Base-by-base conservation (phyloP, 1,284 basidiomycete species). In the Ceratobasidium sp. region DNA sequence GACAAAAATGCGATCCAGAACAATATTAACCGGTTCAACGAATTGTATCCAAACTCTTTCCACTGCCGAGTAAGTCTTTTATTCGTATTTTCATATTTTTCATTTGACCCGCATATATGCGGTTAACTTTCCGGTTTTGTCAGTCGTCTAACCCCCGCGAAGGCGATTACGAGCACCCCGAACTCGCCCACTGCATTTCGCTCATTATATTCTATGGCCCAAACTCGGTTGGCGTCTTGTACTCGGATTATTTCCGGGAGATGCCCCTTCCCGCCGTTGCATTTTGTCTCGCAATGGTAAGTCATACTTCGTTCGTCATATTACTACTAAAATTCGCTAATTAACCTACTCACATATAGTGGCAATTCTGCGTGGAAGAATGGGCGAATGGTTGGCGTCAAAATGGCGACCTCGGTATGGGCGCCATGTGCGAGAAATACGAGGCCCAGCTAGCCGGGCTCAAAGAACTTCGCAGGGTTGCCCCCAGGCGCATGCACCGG, bases 351-450 rank as follows among this genome's bases (percentile, higher is more conserved):
- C n/a, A n/a, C n/a, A n/a, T n/a, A n/a, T n/a, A 62, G 58, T 23
- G n/a, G 60, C 50, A 53, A n/a, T 66, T 53, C 23, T 53, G 60
- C 25, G 4, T 66, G 21, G 46, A 50, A 19, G 58, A 62, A 41
- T 62, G 58, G 58, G 9, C 44, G 0, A 36, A 36, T 7, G 50
- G 60, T 7, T 66, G 25, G 14, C 53, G 39, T 13, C 21, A 42
- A 16, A 42, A 23, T 27, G 7, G 25, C 25, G 50, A 66, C n/a
- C 49, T 66, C 14, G 36, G 50, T 2, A 25, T 39, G 9, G 36
- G 39, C 1, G 7, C 52, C 0, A 66, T 66, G 60, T 36, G 27
- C 2, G 41, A 66, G 30, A 66, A 66, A 39, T 62, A 50, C 25
- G 30, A 62, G 14, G 25, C 27, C 19, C 46, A 50, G 9, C 33